Evolutionary conservation across 1,284 basidiomycete species (phyloP).

Genomic region (Malassezia caprae): DNA sequence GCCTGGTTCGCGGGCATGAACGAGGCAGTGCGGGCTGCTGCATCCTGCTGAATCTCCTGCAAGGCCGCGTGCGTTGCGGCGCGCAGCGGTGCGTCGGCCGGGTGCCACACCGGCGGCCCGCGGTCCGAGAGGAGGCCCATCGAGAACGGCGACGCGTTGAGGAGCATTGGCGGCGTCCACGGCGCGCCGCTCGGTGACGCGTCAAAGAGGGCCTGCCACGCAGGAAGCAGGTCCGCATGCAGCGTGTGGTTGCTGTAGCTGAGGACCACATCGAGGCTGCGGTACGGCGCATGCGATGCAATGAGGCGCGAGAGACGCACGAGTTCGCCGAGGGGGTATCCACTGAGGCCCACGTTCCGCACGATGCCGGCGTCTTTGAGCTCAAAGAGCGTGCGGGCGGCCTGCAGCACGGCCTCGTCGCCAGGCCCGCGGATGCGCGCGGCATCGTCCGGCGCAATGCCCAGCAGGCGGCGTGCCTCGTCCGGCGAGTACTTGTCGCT

Average conservation of each 20-base stretch:
- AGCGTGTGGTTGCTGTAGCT: slow-evolving; percentile 44
- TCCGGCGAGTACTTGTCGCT: slow-evolving; percentile 15
- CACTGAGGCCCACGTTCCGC: slow-evolving; percentile 71
- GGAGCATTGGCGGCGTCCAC: slow-evolving; percentile 54
- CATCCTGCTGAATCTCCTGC: slow-evolving; percentile 9
- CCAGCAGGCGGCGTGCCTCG: slow-evolving; percentile 26
- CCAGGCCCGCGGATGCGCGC: slow-evolving; percentile 61
- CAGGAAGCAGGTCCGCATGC: slow-evolving; percentile 35
- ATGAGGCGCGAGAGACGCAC: slow-evolving; percentile 72
- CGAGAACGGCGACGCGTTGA: slow-evolving; percentile 77
- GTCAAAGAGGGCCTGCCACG: slow-evolving; percentile 28
- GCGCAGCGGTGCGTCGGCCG: slow-evolving; percentile 57
- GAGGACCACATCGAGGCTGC: slow-evolving; percentile 47
- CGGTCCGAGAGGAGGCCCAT: slow-evolving; percentile 74
- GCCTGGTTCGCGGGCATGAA: slow-evolving; percentile 15
- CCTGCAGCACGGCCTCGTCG: slow-evolving; percentile 67
- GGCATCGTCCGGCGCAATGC: slow-evolving; percentile 53
- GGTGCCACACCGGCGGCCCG: slow-evolving; percentile 71
- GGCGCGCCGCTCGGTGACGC: slow-evolving; percentile 3
- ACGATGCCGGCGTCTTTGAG: slow-evolving; percentile 71
- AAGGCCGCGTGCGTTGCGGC: slow-evolving; percentile 47
- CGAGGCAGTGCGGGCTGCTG: neutral
- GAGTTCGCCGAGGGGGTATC: slow-evolving; percentile 79
- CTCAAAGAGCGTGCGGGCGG: slow-evolving; percentile 61
- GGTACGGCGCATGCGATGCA: slow-evolving; percentile 28